Evolutionary conservation across 495 filamentous ascomycete species (phyloP).

Genomic region (Friedmanniomyces endolithicus): DNA sequence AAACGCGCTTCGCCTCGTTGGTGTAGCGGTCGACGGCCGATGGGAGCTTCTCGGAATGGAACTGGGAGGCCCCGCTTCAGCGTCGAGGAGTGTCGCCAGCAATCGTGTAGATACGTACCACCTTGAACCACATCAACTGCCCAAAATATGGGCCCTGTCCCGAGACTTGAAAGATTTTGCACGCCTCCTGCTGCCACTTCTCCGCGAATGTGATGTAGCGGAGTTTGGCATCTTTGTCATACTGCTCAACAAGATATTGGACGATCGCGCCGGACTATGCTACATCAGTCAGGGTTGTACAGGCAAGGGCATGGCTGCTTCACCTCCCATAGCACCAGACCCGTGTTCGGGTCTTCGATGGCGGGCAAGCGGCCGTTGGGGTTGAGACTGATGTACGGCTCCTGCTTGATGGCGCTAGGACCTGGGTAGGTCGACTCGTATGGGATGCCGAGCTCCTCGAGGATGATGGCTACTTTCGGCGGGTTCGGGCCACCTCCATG

Average conservation of each 20-base stretch:
- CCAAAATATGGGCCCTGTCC: constrained; percentile 34
- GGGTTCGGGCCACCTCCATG: constrained; percentile 15
- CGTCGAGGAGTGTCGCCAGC: neutral
- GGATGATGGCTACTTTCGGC: constrained; percentile 19
- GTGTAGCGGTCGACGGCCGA: constrained; percentile 37
- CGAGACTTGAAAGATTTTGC: constrained; percentile 34
- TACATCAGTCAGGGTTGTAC: no score
- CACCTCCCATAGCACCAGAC: constrained; percentile 33
- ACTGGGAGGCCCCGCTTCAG: no score
- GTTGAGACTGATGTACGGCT: constrained; percentile 23
- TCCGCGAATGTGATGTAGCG: constrained; percentile 23
- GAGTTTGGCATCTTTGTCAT: constrained; percentile 25
- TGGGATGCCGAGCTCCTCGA: constrained; percentile 22
- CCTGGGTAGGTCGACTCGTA: constrained; percentile 2
- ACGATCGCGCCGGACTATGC: constrained; percentile 27
- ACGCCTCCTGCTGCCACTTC: constrained; percentile 27
- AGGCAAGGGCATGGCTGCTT: neutral
- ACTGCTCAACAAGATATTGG: constrained; percentile 26
- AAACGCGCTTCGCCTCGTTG: constrained; percentile 37
- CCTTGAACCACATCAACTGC: constrained; percentile 30
- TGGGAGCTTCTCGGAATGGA: constrained; percentile 19
- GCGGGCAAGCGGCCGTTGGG: constrained; percentile 32
- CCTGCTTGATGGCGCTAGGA: constrained; percentile 12
- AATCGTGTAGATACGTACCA: neutral
- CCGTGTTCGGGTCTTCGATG: constrained; percentile 35